phyloP scores from a whole-genome alignment of 257 asterid genomes.

The Prunella vulgaris region DNA sequence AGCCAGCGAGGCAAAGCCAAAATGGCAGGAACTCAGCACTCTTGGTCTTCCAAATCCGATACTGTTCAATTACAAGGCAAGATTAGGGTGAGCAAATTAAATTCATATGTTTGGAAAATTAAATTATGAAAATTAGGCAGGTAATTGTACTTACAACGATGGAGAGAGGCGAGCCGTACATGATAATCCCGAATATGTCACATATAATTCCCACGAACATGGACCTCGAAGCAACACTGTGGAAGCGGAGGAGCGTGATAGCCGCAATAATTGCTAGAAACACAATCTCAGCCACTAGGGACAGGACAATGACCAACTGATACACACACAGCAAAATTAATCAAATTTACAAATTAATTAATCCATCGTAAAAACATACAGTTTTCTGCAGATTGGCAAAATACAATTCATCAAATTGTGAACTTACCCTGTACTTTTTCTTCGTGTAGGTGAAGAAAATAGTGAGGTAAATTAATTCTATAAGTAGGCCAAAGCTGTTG shows the following conservation, averaged over 20 bases:
- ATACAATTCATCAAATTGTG: too few relatives aligned
- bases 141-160: slow-evolving; percentile 36
- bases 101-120: neutral
- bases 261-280: slow-evolving; percentile 18
- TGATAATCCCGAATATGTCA: slow-evolving; percentile 45
- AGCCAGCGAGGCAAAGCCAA: slow-evolving; percentile 52
- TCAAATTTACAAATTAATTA: neutral
- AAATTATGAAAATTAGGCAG: neutral
- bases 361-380: too few relatives aligned
- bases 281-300: slow-evolving; percentile 21
- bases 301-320: slow-evolving; percentile 28
- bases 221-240: slow-evolving; percentile 34
- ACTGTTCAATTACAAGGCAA: neutral
- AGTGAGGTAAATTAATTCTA: slow-evolving; percentile 38
- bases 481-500: slow-evolving; percentile 40
- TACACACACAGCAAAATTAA: neutral
- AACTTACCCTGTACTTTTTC: slow-evolving; percentile 33
- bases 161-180: slow-evolving; percentile 64
- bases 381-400: too few relatives aligned
- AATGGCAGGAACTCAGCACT: slow-evolving; percentile 60
- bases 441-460: slow-evolving; percentile 38
- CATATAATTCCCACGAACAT: slow-evolving; percentile 50
- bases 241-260: slow-evolving; percentile 33
- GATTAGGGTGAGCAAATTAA: neutral
- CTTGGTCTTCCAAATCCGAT: slow-evolving; percentile 32